Conservation (phyloP, 2,329 filamentous ascomycete species). For the Podosphaera aphanis region DNA sequence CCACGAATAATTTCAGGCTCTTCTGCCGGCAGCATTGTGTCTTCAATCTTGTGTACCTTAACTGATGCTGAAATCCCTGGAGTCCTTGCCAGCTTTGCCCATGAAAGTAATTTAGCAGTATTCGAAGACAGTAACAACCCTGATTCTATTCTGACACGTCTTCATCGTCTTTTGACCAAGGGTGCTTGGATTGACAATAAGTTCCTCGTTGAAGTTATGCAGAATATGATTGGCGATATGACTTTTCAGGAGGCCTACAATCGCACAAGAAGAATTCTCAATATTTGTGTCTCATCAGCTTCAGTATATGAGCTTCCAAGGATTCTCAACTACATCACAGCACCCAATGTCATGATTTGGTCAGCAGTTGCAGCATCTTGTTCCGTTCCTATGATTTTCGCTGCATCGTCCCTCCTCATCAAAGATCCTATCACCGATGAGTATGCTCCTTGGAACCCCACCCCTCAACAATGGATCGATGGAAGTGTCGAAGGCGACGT, state of each 20-base stretch:
- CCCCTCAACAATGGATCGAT: constrained; percentile 72
- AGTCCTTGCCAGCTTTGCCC: constrained; percentile 32
- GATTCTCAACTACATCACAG: constrained; percentile 77
- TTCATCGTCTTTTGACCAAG: constrained; percentile 53
- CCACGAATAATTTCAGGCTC: constrained; percentile 46
- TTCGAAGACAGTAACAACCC: constrained; percentile 34
- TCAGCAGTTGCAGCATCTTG: constrained; percentile 91
- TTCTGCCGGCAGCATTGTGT: constrained; percentile 47
- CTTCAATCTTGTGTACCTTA: constrained; percentile 37
- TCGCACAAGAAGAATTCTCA: constrained; percentile 72
- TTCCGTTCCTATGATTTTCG: constrained; percentile 73
- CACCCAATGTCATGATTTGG: constrained; percentile 88
- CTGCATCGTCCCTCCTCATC: constrained; percentile 51
- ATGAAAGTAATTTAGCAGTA: constrained; percentile 34
- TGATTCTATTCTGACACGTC: constrained; percentile 43
- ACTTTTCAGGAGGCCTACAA: constrained; percentile 95
- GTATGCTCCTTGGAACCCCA: constrained; percentile 64
- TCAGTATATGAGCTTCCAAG: constrained; percentile 70
- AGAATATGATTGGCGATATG: constrained; percentile 56
- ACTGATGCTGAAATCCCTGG: constrained; percentile 38
- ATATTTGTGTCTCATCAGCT: constrained; percentile 78
- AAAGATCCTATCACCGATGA: constrained; percentile 66
- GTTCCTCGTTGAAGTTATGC: constrained; percentile 63
- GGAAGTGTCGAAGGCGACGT: constrained; percentile 88
- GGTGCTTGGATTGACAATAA: constrained; percentile 69